Base-by-base conservation (phyloP, 2,329 filamentous ascomycete species). In the Talaromyces islandicus region DNA sequence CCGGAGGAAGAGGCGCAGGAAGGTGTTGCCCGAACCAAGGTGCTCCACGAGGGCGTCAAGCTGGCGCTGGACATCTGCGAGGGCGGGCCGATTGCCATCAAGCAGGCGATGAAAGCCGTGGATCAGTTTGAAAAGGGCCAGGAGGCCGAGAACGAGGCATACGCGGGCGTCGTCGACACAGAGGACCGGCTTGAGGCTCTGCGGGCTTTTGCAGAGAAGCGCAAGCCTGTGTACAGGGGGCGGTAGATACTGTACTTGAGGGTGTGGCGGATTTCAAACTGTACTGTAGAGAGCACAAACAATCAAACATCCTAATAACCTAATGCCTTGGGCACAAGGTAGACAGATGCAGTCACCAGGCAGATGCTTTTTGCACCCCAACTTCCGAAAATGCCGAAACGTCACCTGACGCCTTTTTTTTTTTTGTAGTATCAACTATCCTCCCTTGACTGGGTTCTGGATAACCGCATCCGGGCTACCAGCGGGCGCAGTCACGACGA, bases 101-200 rank as follows among this genome's bases (percentile, higher is more conserved):
- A 88, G 64, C 88, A 91, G 57, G 93, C 87, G 3, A 78, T 97
- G 71, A 82, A 87, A 74, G 93, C 93, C 1, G 88, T 97, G 1
- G 82, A 84, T 57, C 85, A 83, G 73, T 91, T 72, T 77, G 83
- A 78, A 64, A 69, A 77, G 65, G 84, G 82, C 4, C 89, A 94
- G 77, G 84, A 85, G 69, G 84, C 88, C n/a, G 94, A 97, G 79
- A 93, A 92, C 74, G 82, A 84, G 67, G 92, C 92, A 77, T 97
- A 97, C 74, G 85, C 91, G 69, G 81, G 87, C 27, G 91, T 97
- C 4, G 83, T 97, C 17, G 83, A 82, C 63, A 96, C 91, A 0
- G 88, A 92, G 71, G 94, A 99, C 78, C 83, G 92, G 62, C 81
- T 91, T 68, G 94, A 97, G 81, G 94, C 94, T 38, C 79, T 99